These are phyloP conservation scores for Tubosaeta brunneosetosa DNA, from an alignment of 768 basidiomycete genomes.

Conservation along the genomic window DNA sequence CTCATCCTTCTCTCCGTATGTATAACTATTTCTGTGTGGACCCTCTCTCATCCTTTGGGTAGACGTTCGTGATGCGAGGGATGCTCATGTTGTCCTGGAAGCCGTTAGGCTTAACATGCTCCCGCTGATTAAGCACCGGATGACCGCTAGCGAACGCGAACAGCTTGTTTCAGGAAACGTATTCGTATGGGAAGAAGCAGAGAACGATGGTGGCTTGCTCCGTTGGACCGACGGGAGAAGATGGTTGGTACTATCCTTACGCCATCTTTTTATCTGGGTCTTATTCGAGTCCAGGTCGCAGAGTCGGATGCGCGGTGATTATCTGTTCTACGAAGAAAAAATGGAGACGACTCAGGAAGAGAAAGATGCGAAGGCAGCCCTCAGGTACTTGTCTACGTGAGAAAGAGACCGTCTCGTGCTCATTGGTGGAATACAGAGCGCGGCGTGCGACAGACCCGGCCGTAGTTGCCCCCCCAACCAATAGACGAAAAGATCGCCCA, in stretches of 20 bases:
- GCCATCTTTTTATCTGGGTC: background rate
- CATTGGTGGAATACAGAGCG: conserved; percentile 37
- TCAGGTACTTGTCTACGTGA: conserved; percentile 44
- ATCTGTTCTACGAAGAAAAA: conserved; percentile 81
- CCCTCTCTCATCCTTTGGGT: background rate
- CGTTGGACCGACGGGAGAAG: conserved; percentile 81
- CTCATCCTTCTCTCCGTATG: conserved; percentile 31
- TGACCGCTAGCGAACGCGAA: conserved; percentile 67
- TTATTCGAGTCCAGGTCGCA: conserved; percentile 55
- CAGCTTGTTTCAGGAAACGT: conserved; percentile 68
- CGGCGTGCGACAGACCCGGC: conserved; percentile 58
- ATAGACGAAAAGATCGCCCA: conserved; percentile 70
- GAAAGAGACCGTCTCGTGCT: background rate
- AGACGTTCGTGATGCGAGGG: conserved; percentile 79
- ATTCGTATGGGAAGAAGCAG: conserved; percentile 85
- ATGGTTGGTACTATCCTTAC: conserved; percentile 43
- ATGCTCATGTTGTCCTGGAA: conserved; percentile 72
- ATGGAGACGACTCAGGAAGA: conserved; percentile 78
- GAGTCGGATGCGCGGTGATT: conserved; percentile 79
- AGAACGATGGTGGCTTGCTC: conserved; percentile 59
- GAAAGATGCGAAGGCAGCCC: conserved; percentile 72
- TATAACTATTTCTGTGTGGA: background rate
- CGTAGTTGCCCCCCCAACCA: conserved; percentile 52
- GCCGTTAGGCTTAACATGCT: conserved; percentile 68
- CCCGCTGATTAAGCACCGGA: conserved; percentile 65